Base-by-base conservation (phyloP, 805 yeast genomes). In the Candida berthetii region DNA sequence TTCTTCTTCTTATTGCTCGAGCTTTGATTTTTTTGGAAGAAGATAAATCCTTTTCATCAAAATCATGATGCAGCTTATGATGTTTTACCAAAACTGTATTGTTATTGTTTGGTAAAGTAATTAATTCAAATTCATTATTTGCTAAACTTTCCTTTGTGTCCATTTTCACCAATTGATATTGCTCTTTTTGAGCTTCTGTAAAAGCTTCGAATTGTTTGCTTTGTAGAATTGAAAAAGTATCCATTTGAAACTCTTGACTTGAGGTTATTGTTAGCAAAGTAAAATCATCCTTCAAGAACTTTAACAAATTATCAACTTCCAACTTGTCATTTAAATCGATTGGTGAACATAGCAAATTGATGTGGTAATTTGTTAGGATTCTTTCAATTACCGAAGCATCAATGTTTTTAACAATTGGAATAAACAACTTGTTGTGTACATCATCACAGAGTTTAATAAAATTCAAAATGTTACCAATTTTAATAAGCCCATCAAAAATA, bases 401-500 rank as follows among this genome's bases (percentile, higher is more conserved):
- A 37, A 55, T 48, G 32, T 56, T 56, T 24, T 46, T 46, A 38
- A 48, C 50, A n/a, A 56, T 31, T 6, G 61, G 61, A 15, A 56
- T 45, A 22, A 55, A 44, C 7, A 47, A 39, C 40, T 52, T 53
- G 10, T 42, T 41, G 13, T 37, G 10, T 7, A 27, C 17, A 3
- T 27, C 40, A 9, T 41, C 27, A 7, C 8, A 6, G 17, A 46
- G 42, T 39, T 54, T 55, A 35, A 54, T 48, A 35, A 54, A 52
- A 34, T 55, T 52, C 39, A 56, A 43, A 11, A 56, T 50, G 36
- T 56, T 56, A 1, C 61, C 61, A 40, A 56, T 54, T 44, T 56
- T 56, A 18, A 47, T 39, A 29, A 56, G 41, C 3, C 61, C 61
- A 42, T 56, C 58, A 46, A 56, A 56, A 11, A 56, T 45, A 3